These are phyloP conservation scores for Ustilago bromivora DNA, from an alignment of 1,284 basidiomycete species.

Conservation along the genomic window DNA sequence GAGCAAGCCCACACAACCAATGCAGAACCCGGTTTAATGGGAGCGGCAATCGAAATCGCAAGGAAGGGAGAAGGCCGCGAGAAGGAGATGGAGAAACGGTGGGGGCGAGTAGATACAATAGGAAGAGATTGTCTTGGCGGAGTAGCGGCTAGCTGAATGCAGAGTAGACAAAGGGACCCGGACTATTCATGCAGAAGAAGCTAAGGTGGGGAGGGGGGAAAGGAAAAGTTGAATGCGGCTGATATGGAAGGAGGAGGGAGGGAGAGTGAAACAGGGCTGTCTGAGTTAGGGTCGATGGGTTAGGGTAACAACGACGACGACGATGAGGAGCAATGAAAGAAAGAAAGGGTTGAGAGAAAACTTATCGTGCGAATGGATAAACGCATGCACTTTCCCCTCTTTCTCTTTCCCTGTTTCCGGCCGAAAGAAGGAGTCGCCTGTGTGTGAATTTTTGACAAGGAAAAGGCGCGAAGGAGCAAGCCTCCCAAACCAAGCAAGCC, in stretches of 20 bases:
- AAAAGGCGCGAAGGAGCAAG: no score
- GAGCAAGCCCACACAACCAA: neutral
- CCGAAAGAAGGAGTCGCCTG: no score
- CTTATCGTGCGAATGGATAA: no score
- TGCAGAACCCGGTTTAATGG: slow-evolving; percentile 4
- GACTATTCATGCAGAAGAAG: neutral
- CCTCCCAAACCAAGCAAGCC: no score
- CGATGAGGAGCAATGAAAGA: no score
- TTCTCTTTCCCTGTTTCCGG: no score
- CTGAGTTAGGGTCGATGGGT: neutral
- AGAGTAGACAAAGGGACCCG: neutral
- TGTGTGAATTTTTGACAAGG: no score
- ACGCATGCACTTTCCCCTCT: no score
- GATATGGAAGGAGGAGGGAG: neutral
- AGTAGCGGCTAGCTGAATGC: slow-evolving; percentile 13
- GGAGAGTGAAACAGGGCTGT: slow-evolving; percentile 10
- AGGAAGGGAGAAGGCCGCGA: neutral
- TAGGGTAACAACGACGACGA: no score
- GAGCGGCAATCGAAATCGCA: neutral
- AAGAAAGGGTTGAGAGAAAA: no score
- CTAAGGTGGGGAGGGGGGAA: neutral
- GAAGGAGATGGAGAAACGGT: neutral
- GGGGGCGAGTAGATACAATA: neutral
- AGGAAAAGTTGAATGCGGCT: neutral
- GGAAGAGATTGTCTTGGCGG: no score